Evolutionary conservation across 2,329 filamentous ascomycete genomes (phyloP).

Genomic region (Sporothrix sp.): DNA sequence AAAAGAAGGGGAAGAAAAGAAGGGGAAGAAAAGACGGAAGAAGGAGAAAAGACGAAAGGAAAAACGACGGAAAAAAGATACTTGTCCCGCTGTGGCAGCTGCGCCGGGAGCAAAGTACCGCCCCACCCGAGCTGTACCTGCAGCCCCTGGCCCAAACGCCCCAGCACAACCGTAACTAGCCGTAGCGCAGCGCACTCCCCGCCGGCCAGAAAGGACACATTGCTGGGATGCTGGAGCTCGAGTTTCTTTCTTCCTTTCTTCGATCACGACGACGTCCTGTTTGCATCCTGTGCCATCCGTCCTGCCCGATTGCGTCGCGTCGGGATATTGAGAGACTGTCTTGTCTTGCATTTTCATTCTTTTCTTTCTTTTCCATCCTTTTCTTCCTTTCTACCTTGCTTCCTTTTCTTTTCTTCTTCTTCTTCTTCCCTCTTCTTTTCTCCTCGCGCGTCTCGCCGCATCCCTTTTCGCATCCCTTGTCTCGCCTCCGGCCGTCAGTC

Average conservation of each 20-base stretch:
- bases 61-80: too few relatives aligned
- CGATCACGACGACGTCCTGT: too few relatives aligned
- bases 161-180: too few relatives aligned
- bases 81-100: too few relatives aligned
- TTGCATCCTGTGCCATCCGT: background rate
- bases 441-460: background rate
- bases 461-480: background rate
- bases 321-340: background rate
- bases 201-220: constrained; percentile 6
- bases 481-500: background rate
- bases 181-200: background rate
- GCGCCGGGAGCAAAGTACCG: background rate
- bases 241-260: background rate
- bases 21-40: background rate
- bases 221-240: background rate
- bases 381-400: background rate
- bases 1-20: too few relatives aligned
- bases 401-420: background rate
- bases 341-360: background rate
- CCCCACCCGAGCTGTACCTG: background rate
- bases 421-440: background rate
- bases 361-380: background rate
- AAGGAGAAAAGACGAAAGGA: background rate
- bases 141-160: accelerated
- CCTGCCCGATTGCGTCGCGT: background rate